Conservation (phyloP, 306 rosid genomes). For the Castanea crenata region DNA sequence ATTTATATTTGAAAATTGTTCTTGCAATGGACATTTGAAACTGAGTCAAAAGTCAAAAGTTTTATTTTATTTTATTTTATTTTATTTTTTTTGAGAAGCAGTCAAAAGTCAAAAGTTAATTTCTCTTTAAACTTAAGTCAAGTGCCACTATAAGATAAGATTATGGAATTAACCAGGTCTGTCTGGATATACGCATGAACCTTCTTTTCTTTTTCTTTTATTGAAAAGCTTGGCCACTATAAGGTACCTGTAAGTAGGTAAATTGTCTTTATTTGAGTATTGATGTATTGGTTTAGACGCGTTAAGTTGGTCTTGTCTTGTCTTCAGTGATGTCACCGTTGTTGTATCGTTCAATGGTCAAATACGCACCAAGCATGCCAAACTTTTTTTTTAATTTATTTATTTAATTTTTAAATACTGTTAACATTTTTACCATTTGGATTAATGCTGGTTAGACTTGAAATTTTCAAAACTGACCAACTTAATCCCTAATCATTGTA, state of each 20-base stretch:
- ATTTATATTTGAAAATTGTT: background rate
- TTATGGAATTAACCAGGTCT: no score
- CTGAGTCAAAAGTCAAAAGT: background rate
- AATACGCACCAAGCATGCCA: background rate
- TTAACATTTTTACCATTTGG: no score
- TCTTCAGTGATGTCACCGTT: background rate
- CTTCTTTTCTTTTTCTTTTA: no score
- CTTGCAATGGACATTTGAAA: background rate
- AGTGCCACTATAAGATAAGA: background rate
- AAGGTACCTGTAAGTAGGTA: background rate
- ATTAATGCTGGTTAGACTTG: no score
- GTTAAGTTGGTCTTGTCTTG: slow-evolving; percentile 24
- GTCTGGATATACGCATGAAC: background rate
- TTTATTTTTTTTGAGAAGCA: no score
- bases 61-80: no score
- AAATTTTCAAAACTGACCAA: no score
- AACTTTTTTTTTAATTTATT: no score
- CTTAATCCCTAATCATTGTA: no score
- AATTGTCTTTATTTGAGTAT: background rate
- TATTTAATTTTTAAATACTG: no score
- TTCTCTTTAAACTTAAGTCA: background rate
- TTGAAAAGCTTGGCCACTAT: no score
- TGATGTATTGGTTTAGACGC: slow-evolving; percentile 22
- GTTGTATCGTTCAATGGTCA: background rate
- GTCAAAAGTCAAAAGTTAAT: background rate